Evolutionary conservation across 164 flowering plant species (phyloP).

Genomic region (Liriodendron chinense): DNA sequence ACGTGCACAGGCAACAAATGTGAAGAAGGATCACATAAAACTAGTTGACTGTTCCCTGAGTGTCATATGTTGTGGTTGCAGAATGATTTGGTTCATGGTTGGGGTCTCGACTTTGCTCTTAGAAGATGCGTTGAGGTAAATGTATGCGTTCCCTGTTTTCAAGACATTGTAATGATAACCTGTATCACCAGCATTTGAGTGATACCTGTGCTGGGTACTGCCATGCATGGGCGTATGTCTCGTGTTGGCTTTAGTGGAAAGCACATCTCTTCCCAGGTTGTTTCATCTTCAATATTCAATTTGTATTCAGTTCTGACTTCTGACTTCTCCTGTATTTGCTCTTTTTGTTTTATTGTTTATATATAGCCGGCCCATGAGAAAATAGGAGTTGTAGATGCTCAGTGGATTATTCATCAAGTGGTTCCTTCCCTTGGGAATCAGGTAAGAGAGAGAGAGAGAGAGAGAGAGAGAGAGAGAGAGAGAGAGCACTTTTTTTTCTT

Average conservation of each 20-base stretch:
- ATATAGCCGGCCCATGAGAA: slow-evolving; percentile 87
- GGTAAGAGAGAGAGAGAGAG: slow-evolving; percentile 44
- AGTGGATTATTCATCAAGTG: slow-evolving; percentile 88
- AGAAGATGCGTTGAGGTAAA: slow-evolving; percentile 80
- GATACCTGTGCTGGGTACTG: not conserved
- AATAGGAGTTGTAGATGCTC: slow-evolving; percentile 96
- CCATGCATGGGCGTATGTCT: no score
- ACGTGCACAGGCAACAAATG: not conserved
- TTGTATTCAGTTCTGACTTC: no score
- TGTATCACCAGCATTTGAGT: not conserved
- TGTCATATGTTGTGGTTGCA: slow-evolving; percentile 26
- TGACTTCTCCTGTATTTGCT: no score
- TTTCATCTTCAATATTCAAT: no score
- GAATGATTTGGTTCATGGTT: slow-evolving; percentile 97
- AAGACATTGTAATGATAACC: not conserved
- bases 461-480: no score
- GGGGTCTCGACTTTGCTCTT: slow-evolving; percentile 98
- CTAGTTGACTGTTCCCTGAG: not conserved
- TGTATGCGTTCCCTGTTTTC: slow-evolving; percentile 5
- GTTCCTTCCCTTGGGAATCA: slow-evolving; percentile 88
- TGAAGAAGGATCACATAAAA: not conserved
- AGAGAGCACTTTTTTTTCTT: not conserved
- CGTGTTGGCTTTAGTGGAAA: no score
- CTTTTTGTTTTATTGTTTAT: not conserved
- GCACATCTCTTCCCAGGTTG: no score